phyloP scores from a whole-genome alignment of 805 yeast species.

The Starmerella potacharoeniae region DNA sequence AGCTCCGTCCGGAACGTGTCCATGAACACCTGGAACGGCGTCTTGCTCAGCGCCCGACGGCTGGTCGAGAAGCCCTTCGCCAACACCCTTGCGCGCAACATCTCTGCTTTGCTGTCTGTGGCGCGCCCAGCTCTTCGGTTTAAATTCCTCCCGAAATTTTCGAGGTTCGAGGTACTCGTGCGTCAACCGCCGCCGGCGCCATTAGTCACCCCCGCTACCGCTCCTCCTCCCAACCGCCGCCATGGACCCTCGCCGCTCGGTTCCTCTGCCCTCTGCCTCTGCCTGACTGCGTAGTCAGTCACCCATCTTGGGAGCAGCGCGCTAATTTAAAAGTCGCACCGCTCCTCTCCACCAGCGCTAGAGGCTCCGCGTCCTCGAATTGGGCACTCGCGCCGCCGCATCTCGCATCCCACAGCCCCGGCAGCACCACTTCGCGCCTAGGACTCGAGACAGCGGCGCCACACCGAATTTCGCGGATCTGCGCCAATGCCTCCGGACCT shows the following conservation, averaged over 20 bases:
- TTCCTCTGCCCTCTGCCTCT: too few relatives aligned
- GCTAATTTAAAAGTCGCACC: too few relatives aligned
- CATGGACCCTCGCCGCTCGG: background rate
- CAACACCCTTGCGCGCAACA: constrained; percentile 13
- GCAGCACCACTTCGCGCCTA: too few relatives aligned
- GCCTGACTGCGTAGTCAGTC: too few relatives aligned
- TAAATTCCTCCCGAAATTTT: background rate
- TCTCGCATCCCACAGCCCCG: too few relatives aligned
- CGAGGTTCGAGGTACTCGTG: background rate
- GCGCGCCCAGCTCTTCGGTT: background rate
- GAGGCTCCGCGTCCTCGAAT: too few relatives aligned
- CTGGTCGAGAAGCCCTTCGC: constrained; percentile 12
- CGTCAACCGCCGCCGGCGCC: background rate
- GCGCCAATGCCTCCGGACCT: background rate
- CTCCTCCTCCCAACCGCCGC: background rate
- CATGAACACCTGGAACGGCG: constrained; percentile 80
- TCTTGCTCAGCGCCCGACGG: constrained; percentile 18
- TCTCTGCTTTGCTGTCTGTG: background rate
- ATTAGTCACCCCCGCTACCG: background rate
- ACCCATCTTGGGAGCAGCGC: too few relatives aligned
- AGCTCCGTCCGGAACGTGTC: constrained; percentile 88
- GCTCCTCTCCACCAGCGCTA: too few relatives aligned
- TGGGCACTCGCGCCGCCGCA: too few relatives aligned
- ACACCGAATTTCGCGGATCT: too few relatives aligned
- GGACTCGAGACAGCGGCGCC: too few relatives aligned